Base-by-base conservation (phyloP, 177 flowering plant genomes). In the Telopea speciosissima region DNA sequence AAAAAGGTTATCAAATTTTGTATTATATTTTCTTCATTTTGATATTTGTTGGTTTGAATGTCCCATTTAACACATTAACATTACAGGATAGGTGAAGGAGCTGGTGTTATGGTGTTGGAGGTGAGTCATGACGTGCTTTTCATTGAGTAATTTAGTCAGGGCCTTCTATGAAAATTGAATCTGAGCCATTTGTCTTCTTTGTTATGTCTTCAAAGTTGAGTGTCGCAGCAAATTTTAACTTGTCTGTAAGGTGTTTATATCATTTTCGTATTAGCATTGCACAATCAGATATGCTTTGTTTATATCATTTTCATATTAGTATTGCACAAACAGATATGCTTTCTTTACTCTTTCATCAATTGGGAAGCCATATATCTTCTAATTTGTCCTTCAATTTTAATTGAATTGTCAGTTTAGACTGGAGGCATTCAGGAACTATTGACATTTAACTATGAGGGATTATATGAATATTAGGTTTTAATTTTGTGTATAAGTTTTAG, bases 31-130 rank as follows among this genome's bases (percentile, higher is more conserved):
- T 12, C 19, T 49, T 12, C 14, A 3, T 3, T 49, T 13, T 1
- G 19, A 1, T 49, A 49, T 49, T 49, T 49, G 19, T 49, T 44
- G 49, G 49, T 49, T 49, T 49, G 8, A 36, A 36, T 36, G 8
- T 36, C 40, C 40, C 40, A 36, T 36, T 36, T 36, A 36, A 36
- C 9, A 8, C 9, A 36, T 36, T 36, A 36, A 36, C 40, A 12
- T 49, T 68, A 56, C 90, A 95, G 99, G 79, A 95, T 95, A 61
- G 98, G 98, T 66, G 99, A 95, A 85, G 99, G 99, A 72, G 83
- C 85, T 68, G 99, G 99, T 75, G 80, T 95, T 67, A 62, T 95
- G 84, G 96, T 93, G 67, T 81, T 95, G 81, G 98, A 95, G 92
- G 99, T 92, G 68, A 85, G 90, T 85, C 70, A 36, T 64, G 71